These are phyloP conservation scores for Thalassiosira livingstoniorum DNA, from an alignment of 352 stramenopile species.

Conservation along the genomic window DNA sequence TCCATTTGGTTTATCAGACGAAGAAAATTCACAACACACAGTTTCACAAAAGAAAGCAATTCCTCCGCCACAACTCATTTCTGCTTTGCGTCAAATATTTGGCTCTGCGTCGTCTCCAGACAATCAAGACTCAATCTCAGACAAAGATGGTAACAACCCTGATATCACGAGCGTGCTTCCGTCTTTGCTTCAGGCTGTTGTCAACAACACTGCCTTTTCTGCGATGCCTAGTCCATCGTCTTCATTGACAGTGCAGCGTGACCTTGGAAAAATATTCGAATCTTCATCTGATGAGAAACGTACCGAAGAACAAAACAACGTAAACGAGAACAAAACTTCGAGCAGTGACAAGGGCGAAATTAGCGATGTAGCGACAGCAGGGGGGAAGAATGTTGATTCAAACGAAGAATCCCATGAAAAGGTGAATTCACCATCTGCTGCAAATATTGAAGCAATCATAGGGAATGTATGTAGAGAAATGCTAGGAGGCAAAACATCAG, in stretches of 20 bases:
- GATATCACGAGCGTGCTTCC: conserved; percentile 37
- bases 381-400: background rate
- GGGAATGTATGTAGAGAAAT: conserved; percentile 58
- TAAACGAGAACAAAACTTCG: background rate
- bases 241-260: background rate
- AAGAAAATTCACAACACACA: background rate
- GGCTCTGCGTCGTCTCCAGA: conserved; percentile 31
- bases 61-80: conserved; percentile 66
- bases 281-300: background rate
- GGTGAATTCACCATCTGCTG: conserved; percentile 12
- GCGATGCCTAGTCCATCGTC: conserved; percentile 2
- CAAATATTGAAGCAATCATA: conserved; percentile 64
- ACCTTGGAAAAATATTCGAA: conserved; percentile 2
- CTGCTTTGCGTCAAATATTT: conserved; percentile 66
- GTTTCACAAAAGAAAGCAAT: conserved; percentile 12
- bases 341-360: background rate
- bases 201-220: conserved; percentile 52
- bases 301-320: background rate
- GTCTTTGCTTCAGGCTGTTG: conserved; percentile 46
- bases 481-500: background rate
- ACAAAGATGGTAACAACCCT: background rate
- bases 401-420: background rate
- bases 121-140: conserved; percentile 31
- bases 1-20: background rate
- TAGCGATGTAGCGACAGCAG: too few species aligned